Evolutionary conservation across 2,329 filamentous ascomycete species (phyloP).

Genomic region (Ceratocystis cubensis): DNA sequence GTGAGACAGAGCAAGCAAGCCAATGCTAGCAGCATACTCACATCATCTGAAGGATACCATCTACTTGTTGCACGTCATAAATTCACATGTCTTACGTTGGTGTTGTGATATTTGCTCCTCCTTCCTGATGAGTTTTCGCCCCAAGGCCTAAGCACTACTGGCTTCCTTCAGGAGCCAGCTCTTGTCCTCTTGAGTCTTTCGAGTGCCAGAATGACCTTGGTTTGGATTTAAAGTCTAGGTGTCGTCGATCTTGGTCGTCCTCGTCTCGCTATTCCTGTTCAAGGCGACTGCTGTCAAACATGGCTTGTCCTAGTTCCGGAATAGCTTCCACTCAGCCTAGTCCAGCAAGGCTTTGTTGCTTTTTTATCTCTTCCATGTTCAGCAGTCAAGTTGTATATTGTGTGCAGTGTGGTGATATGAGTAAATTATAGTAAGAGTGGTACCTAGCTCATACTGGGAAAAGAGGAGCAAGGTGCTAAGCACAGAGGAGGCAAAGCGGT

Average conservation of each 20-base stretch:
- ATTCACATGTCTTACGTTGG: neutral
- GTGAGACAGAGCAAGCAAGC: neutral
- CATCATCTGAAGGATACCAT: no score
- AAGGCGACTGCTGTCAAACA: constrained; percentile 7
- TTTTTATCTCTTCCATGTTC: neutral
- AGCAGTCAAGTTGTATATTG: no score
- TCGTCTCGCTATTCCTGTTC: neutral
- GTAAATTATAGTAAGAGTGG: no score
- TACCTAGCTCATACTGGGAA: no score
- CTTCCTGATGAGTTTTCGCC: no score
- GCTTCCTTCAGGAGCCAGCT: no score
- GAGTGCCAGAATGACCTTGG: neutral
- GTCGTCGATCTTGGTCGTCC: neutral
- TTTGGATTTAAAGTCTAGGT: neutral
- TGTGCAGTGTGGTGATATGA: no score
- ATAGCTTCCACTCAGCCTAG: neutral
- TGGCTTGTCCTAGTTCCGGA: constrained; percentile 1
- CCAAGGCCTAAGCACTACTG: no score
- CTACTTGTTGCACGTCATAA: neutral
- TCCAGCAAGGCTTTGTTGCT: neutral
- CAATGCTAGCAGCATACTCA: neutral
- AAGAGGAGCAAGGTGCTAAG: no score
- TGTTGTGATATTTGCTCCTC: neutral
- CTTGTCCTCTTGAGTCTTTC: no score
- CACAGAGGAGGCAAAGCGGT: no score